Evolutionary conservation across 2,329 filamentous ascomycete species (phyloP), one percentile per base, ranked within the genome.

Genomic region (Volutella citrinella): DNA sequence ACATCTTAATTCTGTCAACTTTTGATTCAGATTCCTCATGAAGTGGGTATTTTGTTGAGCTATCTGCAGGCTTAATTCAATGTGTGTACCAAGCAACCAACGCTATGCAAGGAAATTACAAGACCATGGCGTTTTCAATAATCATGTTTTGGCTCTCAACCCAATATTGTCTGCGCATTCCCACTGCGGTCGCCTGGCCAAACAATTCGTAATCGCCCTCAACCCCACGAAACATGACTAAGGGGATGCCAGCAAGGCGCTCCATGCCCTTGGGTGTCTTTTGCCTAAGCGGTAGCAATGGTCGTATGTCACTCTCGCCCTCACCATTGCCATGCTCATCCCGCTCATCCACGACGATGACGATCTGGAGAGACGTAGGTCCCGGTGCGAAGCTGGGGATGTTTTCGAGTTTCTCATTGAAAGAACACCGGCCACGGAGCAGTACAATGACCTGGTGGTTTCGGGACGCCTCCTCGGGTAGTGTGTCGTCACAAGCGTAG

Each of bases 171-270:
- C 89, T 75, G 54, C 85, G 78, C 42, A 96, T 66, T 0, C 87
- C 89, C 4, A 96, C 60, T 5, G 78, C 81, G 34, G 68, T 72
- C n/a, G 84, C 80, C 27, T 67, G 64, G 25, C 63, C 69, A 19
- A 96, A 68, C 36, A 81, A 62, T 18, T 74, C 70, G 49, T 88
- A 84, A 20, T 63, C 59, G 10, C 60, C 62, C 24, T 80, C 70
- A 0, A 82, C 83, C 1, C 86, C 88, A 0, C 79, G 79, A 14
- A 95, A 76, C 76, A 97, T 86, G 23, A 95, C 73, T 76, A 96
- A 80, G 10, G 86, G 78, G 22, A 97, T 82, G 4, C 82, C 82
- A 51, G 89, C 73, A 25, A 80, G 75, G 10, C 89, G 68, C 33
- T 74, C 70, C 32, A 89, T 67, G 0, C 89, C 88, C 5, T 70